Evolutionary conservation across 2,329 filamentous ascomycete genomes (phyloP), one percentile per base, ranked within the genome.

Genomic region (Verticillium tricorpus): DNA sequence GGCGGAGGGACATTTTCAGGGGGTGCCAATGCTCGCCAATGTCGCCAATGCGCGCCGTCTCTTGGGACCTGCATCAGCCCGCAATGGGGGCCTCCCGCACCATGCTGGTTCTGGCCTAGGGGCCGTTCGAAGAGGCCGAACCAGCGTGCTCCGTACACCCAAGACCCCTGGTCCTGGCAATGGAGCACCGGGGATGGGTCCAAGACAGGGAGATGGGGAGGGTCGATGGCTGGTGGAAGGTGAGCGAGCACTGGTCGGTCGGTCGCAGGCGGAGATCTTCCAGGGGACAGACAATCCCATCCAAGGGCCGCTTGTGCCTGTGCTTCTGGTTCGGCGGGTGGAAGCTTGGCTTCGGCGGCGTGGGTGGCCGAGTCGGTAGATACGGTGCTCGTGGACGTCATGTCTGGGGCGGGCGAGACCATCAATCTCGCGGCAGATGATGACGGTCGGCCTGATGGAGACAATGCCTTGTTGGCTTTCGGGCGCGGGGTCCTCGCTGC

Each of bases 1-100:
- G 45, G 5, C n/a, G 11, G 19, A 52, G 45, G 45, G 45, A 22
- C 45, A 52, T 25, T 58, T 28, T 58, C 35, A 58, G 57, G 57
- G 57, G 57, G 22, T 58, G 57, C 57, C 57, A 58, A 58, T 58
- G 37, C 31, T 58, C 35, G 57, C 57, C 57, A 52, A 52, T 52
- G 45, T 52, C 45, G 45, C 45, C 45, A 58, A 58, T 50, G 25
- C 28, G n/a, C 57, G 39, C 57, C 37, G 37, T 28, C 14, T 39
- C 57, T 50, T 45, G 37, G 57, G 40, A 50, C 57, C 57, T 58
- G 57, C 57, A 58, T 58, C 57, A 58, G 57, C 40, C 37, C 25
- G 22, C 56, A 4, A 45, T n/a, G 15, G 39, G 39, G 15, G 25
- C 17, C 19, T 58, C 25, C 57, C 57, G 57, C 57, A 58, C 57